Base-by-base conservation (phyloP, 2,329 filamentous ascomycete species). In the Pyrenophora teres region DNA sequence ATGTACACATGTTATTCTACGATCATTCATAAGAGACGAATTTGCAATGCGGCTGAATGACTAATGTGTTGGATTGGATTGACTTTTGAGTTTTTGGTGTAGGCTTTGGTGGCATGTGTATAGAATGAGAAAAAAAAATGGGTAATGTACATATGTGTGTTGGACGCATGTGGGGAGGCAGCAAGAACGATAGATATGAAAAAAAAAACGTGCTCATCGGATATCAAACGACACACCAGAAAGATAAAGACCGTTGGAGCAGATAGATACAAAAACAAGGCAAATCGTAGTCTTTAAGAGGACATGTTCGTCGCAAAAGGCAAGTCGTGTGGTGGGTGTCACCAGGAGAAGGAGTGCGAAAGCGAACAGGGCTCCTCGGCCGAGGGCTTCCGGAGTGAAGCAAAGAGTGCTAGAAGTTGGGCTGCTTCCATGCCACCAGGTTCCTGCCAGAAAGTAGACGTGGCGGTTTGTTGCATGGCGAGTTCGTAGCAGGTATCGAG, bases 401-500 rank as follows among this genome's bases (percentile, higher is more conserved):
- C 68, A 39, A 72, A 72, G n/a, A 73, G 51, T 1, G 61, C 52
- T 2, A 73, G 57, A 1, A 73, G 54, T 43, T 71, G 62, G 3
- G 65, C 60, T 6, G 70, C 71, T 46, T 73, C 71, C 2, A 70
- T 43, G 1, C 64, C 69, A 0, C 69, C 69, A 2, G 52, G 54
- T 40, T 72, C 71, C 40, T 70, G 65, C 71, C 71, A 73, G 30
- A 73, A 73, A 1, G 63, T 65, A 1, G 69, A 57, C 0, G 55
- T 42, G 1, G 62, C 42, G 0, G 69, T 54, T 50, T 72, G 70
- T 42, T 69, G 71, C 68, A 73, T 71, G 1, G 71, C 69, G 0
- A 73, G 60, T 9, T 69, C 67, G 30, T 72, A 73, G 54, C 71
- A 73, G 0, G 64, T 68, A 35, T 72, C 65, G 9, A 73, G 67